Evolutionary conservation across 192 early-diverging fungal genomes (phyloP).

Genomic region (Podila minutissima): DNA sequence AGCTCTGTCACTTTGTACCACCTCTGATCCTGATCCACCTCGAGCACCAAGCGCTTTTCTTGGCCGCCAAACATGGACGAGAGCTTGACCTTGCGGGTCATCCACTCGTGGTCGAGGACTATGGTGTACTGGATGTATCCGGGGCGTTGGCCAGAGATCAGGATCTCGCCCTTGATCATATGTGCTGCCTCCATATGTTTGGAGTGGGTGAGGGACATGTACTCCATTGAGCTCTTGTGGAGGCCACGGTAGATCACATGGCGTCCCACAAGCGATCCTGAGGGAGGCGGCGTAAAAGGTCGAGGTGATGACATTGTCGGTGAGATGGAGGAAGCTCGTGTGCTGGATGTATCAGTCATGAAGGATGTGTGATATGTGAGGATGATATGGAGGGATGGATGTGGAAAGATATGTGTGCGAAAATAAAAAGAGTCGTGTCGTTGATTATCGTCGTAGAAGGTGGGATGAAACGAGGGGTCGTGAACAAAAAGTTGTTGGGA

Average conservation of each 20-base stretch:
- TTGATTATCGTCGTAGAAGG: neutral
- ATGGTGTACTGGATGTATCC: constrained; percentile 49
- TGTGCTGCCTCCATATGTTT: constrained; percentile 36
- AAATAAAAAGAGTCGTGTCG: neutral
- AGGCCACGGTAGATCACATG: constrained; percentile 45
- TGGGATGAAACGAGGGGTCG: neutral
- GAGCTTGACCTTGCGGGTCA: constrained; percentile 44
- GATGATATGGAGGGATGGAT: neutral
- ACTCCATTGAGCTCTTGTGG: constrained; percentile 44
- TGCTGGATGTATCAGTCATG: constrained; percentile 1
- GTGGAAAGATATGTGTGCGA: neutral
- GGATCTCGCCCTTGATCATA: constrained; percentile 46
- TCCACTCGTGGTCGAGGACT: constrained; percentile 41
- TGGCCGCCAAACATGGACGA: constrained; percentile 37
- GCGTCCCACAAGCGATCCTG: constrained; percentile 37
- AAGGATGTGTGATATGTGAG: neutral
- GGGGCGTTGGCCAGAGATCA: constrained; percentile 38
- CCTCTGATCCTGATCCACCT: constrained; percentile 47
- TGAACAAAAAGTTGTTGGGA: neutral
- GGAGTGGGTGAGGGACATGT: constrained; percentile 44
- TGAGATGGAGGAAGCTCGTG: constrained; percentile 7
- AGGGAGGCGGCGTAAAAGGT: constrained; percentile 28
- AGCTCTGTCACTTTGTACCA: constrained; percentile 45
- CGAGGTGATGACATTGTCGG: constrained; percentile 27
- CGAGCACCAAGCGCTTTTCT: constrained; percentile 37